Percentiles rank a stretch among this genome's conserved stretches.
These are phyloP conservation scores for Trichoderma virens DNA, from an alignment of 495 filamentous ascomycete genomes.

Conservation along the genomic window DNA sequence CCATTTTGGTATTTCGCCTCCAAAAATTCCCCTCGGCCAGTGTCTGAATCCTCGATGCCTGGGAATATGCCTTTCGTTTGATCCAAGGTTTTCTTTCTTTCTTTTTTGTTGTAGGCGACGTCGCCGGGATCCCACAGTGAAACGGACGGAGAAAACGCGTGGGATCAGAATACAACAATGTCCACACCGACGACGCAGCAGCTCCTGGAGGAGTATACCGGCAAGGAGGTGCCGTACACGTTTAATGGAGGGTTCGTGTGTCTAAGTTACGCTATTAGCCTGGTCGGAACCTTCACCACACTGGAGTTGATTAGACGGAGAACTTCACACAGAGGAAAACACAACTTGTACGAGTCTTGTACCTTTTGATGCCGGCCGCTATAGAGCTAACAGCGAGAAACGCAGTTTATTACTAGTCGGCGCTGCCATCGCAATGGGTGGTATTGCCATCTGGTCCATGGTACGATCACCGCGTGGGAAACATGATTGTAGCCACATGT, in stretches of 20 bases:
- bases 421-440: slow-evolving; percentile 71
- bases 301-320: slow-evolving; percentile 75
- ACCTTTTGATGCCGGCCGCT: slow-evolving; percentile 11
- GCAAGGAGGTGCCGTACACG: slow-evolving; percentile 39
- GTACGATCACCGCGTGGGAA: slow-evolving; percentile 19
- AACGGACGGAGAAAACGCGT: background rate
- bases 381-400: slow-evolving; percentile 8
- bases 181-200: background rate
- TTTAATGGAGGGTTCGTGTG: slow-evolving; percentile 59
- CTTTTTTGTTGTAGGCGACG: background rate
- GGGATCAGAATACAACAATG: background rate
- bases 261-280: slow-evolving; percentile 70
- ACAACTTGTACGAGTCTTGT: slow-evolving; percentile 55
- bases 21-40: background rate
- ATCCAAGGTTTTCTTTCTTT: background rate
- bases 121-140: background rate
- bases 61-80: background rate
- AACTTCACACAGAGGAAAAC: slow-evolving; percentile 56
- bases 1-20: background rate
- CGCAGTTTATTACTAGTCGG: slow-evolving; percentile 61
- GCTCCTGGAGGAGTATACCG: slow-evolving; percentile 19
- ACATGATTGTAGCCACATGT: slow-evolving; percentile 2
- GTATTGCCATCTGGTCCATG: slow-evolving; percentile 64
- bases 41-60: background rate
- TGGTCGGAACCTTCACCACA: slow-evolving; percentile 67